A percentile compares a stretch with the other conserved stretches of the same genome.
Evolutionary conservation across 2,329 filamentous ascomycete genomes (phyloP).

Genomic region (Curvularia eragrostidis): DNA sequence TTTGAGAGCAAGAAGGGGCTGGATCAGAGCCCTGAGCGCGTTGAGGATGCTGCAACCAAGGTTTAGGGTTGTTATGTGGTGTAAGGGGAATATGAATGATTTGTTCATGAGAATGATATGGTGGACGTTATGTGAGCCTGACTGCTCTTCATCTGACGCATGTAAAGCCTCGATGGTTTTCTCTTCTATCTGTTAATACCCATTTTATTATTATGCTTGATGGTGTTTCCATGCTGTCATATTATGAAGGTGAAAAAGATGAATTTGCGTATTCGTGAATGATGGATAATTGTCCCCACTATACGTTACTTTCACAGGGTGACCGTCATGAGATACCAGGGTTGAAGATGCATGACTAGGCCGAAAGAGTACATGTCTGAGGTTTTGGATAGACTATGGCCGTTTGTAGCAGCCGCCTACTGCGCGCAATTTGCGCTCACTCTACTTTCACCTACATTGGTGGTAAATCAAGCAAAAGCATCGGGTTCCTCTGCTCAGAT

Average conservation of each 20-base stretch:
- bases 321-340: too few species aligned
- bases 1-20: constrained; percentile 34
- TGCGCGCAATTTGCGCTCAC: too few species aligned
- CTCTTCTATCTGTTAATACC: not conserved
- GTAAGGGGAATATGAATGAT: not conserved
- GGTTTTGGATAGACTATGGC: too few species aligned
- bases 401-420: too few species aligned
- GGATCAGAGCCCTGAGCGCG: constrained; percentile 30
- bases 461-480: too few species aligned
- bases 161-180: not conserved
- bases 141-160: not conserved
- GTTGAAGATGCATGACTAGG: too few species aligned
- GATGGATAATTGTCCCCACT: not conserved
- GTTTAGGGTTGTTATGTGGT: not conserved
- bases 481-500: too few species aligned
- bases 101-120: not conserved
- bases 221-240: not conserved
- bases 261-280: not conserved
- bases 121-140: not conserved
- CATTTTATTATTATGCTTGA: not conserved
- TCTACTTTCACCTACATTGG: too few species aligned
- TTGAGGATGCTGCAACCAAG: constrained; percentile 29
- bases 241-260: not conserved
- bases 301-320: too few species aligned
- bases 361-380: too few species aligned